Percentiles rank a stretch among this genome's conserved stretches.
Evolutionary conservation across 345 rosid genomes (phyloP).

Genomic region (Citrus medica): DNA sequence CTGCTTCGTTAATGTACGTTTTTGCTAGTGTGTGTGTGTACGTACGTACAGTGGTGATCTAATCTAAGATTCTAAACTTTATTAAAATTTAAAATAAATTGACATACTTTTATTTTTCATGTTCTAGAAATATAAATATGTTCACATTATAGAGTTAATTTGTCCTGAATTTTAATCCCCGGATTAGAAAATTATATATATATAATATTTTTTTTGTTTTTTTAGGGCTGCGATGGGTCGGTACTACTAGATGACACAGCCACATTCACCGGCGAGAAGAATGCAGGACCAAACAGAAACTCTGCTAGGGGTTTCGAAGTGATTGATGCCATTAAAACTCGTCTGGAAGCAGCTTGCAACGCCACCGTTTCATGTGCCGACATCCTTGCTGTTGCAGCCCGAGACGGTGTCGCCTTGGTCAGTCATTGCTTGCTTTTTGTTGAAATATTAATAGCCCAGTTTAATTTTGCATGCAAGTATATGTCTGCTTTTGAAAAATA

Average conservation of each 20-base stretch:
- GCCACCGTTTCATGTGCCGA: constrained; percentile 40
- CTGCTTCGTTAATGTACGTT: constrained; percentile 43
- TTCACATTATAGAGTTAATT: too few relatives aligned
- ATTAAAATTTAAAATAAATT: too few relatives aligned
- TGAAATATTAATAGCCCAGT: background rate
- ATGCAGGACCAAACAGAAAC: constrained; percentile 27
- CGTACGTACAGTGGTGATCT: too few relatives aligned
- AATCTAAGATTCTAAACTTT: too few relatives aligned
- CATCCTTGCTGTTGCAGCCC: constrained; percentile 31
- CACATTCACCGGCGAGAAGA: constrained; percentile 36
- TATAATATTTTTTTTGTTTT: background rate
- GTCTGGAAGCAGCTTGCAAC: constrained; percentile 28
- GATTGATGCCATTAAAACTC: constrained; percentile 34
- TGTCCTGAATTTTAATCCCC: too few relatives aligned
- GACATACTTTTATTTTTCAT: too few relatives aligned
- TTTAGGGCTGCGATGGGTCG: constrained; percentile 39
- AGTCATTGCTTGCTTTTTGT: background rate
- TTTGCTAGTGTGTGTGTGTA: too few relatives aligned
- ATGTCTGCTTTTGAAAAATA: too few relatives aligned
- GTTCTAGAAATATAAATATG: too few relatives aligned
- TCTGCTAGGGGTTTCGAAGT: constrained; percentile 34
- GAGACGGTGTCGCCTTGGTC: constrained; percentile 26
- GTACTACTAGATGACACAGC: constrained; percentile 35
- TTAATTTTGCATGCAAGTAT: background rate
- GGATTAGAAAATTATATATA: too few relatives aligned